These are phyloP conservation scores for Suillus luteus DNA, from an alignment of 768 basidiomycete species.

Conservation along the genomic window DNA sequence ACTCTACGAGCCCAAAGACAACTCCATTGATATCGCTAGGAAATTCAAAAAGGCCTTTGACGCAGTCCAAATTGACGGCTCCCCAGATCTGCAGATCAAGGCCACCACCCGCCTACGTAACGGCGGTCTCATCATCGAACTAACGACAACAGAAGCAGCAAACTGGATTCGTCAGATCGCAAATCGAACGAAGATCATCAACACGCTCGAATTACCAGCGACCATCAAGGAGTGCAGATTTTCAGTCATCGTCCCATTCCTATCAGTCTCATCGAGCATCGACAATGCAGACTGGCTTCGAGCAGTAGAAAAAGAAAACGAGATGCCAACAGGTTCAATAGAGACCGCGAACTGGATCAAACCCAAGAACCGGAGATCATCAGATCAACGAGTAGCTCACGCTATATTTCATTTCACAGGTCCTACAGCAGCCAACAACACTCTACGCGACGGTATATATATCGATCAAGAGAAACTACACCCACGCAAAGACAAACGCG, in stretches of 20 bases:
- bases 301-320: neutral
- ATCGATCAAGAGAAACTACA: neutral
- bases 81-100: neutral
- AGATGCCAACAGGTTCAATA: neutral
- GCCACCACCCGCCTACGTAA: neutral
- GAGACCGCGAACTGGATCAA: neutral
- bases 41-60: neutral
- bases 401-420: neutral
- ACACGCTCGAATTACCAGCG: fast-evolving
- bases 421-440: neutral
- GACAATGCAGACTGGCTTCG: neutral
- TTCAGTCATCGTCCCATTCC: neutral
- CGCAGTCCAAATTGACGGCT: fast-evolving
- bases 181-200: neutral
- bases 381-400: neutral
- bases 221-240: neutral
- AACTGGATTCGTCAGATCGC: neutral
- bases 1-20: neutral
- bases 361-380: neutral
- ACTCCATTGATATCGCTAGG: neutral
- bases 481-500: neutral
- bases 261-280: neutral
- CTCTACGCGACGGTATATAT: neutral
- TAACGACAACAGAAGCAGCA: fast-evolving
- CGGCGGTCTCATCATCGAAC: neutral